Base-by-base conservation (phyloP, 345 rosid species). In the Adansonia digitata region DNA sequence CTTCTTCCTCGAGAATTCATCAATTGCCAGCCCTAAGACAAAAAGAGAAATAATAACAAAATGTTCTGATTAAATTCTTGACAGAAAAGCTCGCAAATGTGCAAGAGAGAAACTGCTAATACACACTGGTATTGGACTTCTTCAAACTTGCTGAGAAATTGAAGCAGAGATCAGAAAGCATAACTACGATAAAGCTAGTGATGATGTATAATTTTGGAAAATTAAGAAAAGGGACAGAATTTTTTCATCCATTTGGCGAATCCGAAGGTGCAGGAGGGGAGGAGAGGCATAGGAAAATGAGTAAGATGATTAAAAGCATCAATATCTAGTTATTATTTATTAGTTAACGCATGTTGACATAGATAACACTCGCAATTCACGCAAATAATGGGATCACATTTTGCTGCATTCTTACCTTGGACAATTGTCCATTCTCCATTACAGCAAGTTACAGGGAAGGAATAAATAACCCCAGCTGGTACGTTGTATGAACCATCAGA, bases 401-500 rank as follows among this genome's bases (percentile, higher is more conserved):
- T 31, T 39, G 11, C n/a, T 40, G 73, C 26, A 20, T 26, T 57
- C 71, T 63, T 86, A 94, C 98, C 98, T 86, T 94, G 93, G 76
- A 91, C 94, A 64, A 94, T 94, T 43, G 80, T 81, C 98, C 98
- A 94, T 75, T 92, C 97, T 80, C 99, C 99, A 74, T 84, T 84
- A 57, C 64, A 62, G 52, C 99, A 94, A 14, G 93, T 92, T 4
- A 94, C 98, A 0, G 99, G 99, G 86, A 92, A 95, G 26, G 99
- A 95, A 79, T 95, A 95, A 80, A 95, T 90, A 31, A 95, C 89
- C 39, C 99, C 99, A 79, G 99, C 81, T 27, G 99, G 97, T 35
- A 93, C 96, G 68, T 88, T 83, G 91, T 95, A 95, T 14, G 99
- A 95, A 51, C 99, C 99, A 87, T 95, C 98, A 2, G 98, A 91